Percentiles rank a stretch among this genome's conserved stretches.
phyloP scores from a whole-genome alignment of 2,329 filamentous ascomycete genomes.

The Colletotrichum abscissum region DNA sequence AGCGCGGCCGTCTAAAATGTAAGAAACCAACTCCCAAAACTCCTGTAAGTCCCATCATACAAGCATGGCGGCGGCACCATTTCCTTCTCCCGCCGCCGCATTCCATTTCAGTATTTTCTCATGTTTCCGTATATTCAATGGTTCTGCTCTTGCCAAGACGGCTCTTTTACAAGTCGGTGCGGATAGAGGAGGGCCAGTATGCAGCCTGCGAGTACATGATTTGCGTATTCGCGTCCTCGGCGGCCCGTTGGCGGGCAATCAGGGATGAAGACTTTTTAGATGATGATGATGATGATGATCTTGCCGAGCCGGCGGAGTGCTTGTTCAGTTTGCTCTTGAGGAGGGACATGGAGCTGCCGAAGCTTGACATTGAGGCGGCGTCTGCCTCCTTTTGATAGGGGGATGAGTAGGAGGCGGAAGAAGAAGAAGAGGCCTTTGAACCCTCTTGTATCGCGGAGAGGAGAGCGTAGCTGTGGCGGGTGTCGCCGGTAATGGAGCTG shows the following conservation, averaged over 20 bases:
- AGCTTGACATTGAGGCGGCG: conserved; percentile 34
- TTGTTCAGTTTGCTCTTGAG: conserved; percentile 8
- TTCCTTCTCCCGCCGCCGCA: background rate
- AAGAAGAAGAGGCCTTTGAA: background rate
- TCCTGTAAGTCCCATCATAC: background rate
- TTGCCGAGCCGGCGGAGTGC: background rate
- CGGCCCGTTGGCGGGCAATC: conserved; percentile 27
- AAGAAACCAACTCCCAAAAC: background rate
- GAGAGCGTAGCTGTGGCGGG: conserved; percentile 24
- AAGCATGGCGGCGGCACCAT: background rate
- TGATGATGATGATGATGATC: background rate
- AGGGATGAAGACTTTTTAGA: conserved; percentile 25
- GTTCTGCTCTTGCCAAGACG: background rate
- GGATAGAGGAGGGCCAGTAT: background rate
- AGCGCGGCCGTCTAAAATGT: background rate
- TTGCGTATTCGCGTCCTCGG: conserved; percentile 12
- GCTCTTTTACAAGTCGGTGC: conserved; percentile 6
- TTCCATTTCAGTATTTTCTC: background rate
- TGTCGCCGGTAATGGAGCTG: conserved; percentile 30
- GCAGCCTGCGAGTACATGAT: background rate
- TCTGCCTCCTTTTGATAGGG: conserved; percentile 22
- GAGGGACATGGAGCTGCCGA: conserved; percentile 32
- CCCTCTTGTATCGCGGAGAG: conserved; percentile 25
- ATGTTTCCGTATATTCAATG: background rate
- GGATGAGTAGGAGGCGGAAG: background rate